Evolutionary conservation across 305 asterid genomes (phyloP).

Genomic region (Salvia sclarea): DNA sequence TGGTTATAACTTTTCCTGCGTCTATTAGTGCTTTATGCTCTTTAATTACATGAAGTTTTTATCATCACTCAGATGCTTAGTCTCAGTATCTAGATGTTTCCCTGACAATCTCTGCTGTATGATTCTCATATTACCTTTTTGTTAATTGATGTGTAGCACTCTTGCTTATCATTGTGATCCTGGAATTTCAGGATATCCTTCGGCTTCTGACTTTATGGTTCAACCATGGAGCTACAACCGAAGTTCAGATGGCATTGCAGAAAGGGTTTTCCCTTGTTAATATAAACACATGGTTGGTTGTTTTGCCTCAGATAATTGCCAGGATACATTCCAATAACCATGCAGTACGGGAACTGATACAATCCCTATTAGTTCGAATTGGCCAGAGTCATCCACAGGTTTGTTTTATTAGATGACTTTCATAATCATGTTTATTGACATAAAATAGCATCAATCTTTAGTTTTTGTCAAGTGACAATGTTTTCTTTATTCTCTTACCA

Average conservation of each 20-base stretch:
- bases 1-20: slow-evolving; percentile 2
- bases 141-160: slow-evolving; percentile 4
- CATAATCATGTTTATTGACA: not conserved
- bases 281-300: slow-evolving; percentile 99
- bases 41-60: not conserved
- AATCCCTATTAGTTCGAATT: slow-evolving; percentile 88
- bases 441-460: not conserved
- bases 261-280: slow-evolving; percentile 92
- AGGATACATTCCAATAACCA: slow-evolving; percentile 95
- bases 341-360: slow-evolving; percentile 93
- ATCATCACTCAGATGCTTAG: not conserved
- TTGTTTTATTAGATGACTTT: slow-evolving; percentile 26
- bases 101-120: slow-evolving; percentile 8
- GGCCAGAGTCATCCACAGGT: slow-evolving; percentile 99
- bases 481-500: slow-evolving; percentile 1
- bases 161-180: slow-evolving; percentile 31
- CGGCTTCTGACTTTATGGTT: slow-evolving; percentile 99
- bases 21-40: not conserved
- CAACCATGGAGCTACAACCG: slow-evolving; percentile 97
- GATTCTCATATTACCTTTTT: slow-evolving; percentile 6
- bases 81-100: slow-evolving; percentile 5
- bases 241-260: slow-evolving; percentile 94
- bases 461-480: not conserved
- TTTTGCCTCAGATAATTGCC: slow-evolving; percentile 98
- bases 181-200: slow-evolving; percentile 76